These are phyloP conservation scores for Mycena citricolor DNA, from an alignment of 1,284 basidiomycete species.

Conservation along the genomic window DNA sequence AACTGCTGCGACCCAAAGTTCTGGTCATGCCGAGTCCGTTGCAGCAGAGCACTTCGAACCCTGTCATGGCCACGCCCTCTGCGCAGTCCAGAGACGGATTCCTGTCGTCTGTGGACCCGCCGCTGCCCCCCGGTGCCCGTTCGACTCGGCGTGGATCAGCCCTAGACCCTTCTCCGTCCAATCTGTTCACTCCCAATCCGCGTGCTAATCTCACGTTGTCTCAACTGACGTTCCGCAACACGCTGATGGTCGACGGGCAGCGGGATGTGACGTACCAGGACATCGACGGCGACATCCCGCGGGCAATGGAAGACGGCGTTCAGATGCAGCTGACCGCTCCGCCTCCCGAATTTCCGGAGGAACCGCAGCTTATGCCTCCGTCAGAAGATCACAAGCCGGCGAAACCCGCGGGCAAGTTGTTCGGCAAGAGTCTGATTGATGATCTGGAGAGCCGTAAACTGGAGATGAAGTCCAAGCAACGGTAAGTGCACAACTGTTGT, in stretches of 20 bases:
- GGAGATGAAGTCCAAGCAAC: slow-evolving; percentile 70
- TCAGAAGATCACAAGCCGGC: slow-evolving; percentile 41
- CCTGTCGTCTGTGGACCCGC: slow-evolving; percentile 60
- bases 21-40: slow-evolving; percentile 84
- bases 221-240: slow-evolving; percentile 79
- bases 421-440: slow-evolving; percentile 78
- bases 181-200: slow-evolving; percentile 77
- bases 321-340: slow-evolving; percentile 53
- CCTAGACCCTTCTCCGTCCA: slow-evolving; percentile 40
- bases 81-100: slow-evolving; percentile 59
- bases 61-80: slow-evolving; percentile 32
- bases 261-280: slow-evolving; percentile 61
- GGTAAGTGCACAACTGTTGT: slow-evolving; percentile 43
- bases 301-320: slow-evolving; percentile 71
- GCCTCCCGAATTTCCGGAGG: slow-evolving; percentile 39
- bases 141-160: slow-evolving; percentile 47
- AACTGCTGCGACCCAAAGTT: slow-evolving; percentile 77
- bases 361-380: slow-evolving; percentile 37
- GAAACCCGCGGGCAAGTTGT: slow-evolving; percentile 73
- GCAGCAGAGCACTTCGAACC: slow-evolving; percentile 48
- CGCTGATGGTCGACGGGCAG: slow-evolving; percentile 63
- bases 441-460: slow-evolving; percentile 74
- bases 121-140: slow-evolving; percentile 67
- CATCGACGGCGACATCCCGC: slow-evolving; percentile 55
- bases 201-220: slow-evolving; percentile 68